Percentiles rank a stretch among this genome's conserved stretches.
Conservation (phyloP, 352 stramenopile species). For the Plasmopara halstedii region DNA sequence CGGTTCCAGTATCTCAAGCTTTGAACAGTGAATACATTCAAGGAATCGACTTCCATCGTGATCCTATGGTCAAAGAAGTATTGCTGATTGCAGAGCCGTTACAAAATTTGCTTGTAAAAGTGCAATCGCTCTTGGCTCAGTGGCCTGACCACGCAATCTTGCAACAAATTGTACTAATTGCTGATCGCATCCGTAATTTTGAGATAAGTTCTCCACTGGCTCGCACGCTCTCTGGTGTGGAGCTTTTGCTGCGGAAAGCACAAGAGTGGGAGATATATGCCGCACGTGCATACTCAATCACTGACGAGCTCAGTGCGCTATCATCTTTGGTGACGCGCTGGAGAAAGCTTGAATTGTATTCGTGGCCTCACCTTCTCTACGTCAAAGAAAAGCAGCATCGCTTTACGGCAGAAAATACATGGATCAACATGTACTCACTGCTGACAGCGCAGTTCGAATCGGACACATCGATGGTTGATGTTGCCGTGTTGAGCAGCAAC, state of each 20-base stretch:
- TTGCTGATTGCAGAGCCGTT: conserved; percentile 85
- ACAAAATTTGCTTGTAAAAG: conserved; percentile 81
- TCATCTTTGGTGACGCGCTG: conserved; percentile 94
- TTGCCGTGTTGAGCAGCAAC: background rate
- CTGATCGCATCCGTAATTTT: conserved; percentile 82
- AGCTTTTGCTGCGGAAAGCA: conserved; percentile 93
- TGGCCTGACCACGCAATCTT: conserved; percentile 97
- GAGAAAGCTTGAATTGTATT: conserved; percentile 97
- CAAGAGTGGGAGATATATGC: conserved; percentile 99
- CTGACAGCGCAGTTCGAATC: conserved; percentile 72
- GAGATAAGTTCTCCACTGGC: conserved; percentile 78
- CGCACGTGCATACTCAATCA: conserved; percentile 87
- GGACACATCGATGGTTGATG: conserved; percentile 20
- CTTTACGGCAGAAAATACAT: conserved; percentile 69
- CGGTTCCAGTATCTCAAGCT: conserved; percentile 44
- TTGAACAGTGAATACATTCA: conserved; percentile 69
- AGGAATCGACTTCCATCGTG: conserved; percentile 90
- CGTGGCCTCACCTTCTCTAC: conserved; percentile 93
- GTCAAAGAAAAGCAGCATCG: conserved; percentile 81
- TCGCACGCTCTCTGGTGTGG: conserved; percentile 92
- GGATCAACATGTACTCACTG: conserved; percentile 85
- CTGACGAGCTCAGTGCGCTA: conserved; percentile 86
- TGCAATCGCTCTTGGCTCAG: conserved; percentile 86
- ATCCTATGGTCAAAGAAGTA: conserved; percentile 90
- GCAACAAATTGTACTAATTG: conserved; percentile 90